A percentile compares a stretch with the other conserved stretches of the same genome.
phyloP scores from a whole-genome alignment of 2,329 filamentous ascomycete species.

The Metarhizium sp. region DNA sequence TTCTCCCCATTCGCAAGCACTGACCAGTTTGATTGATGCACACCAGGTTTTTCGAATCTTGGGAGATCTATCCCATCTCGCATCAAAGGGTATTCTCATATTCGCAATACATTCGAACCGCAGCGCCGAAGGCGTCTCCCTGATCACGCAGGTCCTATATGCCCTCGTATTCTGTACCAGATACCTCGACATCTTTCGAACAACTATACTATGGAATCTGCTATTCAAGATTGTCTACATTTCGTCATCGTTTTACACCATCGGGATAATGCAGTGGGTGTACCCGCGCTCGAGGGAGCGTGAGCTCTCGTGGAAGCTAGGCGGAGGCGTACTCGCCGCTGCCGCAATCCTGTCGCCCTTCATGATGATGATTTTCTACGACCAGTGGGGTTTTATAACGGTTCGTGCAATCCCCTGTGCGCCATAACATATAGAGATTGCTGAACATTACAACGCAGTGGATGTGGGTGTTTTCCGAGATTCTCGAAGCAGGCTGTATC shows the following conservation, averaged over 20 bases:
- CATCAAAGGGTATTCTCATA: conserved; percentile 85
- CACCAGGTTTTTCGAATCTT: conserved; percentile 62
- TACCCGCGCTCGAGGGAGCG: conserved; percentile 82
- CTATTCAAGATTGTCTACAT: conserved; percentile 89
- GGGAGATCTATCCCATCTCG: conserved; percentile 75
- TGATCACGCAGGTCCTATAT: conserved; percentile 87
- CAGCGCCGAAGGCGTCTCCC: conserved; percentile 83
- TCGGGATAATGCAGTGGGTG: conserved; percentile 77
- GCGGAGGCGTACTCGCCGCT: conserved; percentile 56
- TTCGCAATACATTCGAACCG: conserved; percentile 81
- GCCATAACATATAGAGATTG: background rate
- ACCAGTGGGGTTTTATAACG: conserved; percentile 37
- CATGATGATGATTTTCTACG: conserved; percentile 58
- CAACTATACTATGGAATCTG: conserved; percentile 56
- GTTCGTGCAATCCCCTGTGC: conserved; percentile 23
- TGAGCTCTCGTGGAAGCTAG: conserved; percentile 90
- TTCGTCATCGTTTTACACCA: conserved; percentile 71
- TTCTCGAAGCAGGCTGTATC: conserved; percentile 84
- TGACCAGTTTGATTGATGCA: background rate
- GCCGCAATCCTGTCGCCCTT: conserved; percentile 63
- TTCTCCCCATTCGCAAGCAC: background rate
- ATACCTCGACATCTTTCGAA: conserved; percentile 72
- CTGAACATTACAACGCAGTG: conserved; percentile 41
- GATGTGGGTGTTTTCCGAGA: conserved; percentile 80
- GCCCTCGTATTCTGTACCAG: conserved; percentile 75